Evolutionary conservation across 2,329 filamentous ascomycete genomes (phyloP).

Genomic region (Coniella vitis): DNA sequence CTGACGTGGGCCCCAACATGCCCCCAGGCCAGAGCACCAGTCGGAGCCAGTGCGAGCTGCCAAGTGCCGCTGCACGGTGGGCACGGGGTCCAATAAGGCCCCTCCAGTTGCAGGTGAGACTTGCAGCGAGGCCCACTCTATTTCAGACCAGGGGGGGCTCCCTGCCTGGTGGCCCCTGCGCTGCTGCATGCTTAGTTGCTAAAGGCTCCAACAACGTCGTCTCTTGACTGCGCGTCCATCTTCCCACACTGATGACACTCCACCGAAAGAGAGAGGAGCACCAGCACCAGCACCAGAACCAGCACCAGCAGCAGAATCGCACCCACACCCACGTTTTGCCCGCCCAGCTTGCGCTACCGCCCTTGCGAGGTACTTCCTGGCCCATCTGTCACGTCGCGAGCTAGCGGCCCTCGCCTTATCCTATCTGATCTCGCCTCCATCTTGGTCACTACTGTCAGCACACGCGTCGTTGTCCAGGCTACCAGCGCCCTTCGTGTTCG

Average conservation of each 20-base stretch:
- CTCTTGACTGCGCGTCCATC: neutral
- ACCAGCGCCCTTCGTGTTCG: neutral
- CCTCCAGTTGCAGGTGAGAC: slow-evolving; percentile 9
- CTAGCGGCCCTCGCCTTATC: neutral
- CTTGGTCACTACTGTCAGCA: neutral
- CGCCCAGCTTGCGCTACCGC: too few relatives aligned
- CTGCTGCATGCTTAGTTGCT: too few relatives aligned
- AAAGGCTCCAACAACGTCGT: slow-evolving; percentile 8
- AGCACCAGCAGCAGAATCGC: neutral
- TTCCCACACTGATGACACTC: too few relatives aligned
- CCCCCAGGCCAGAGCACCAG: neutral
- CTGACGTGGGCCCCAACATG: neutral
- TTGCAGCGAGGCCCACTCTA: slow-evolving; percentile 6
- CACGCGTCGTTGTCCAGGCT: slow-evolving; percentile 13
- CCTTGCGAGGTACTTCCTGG: neutral
- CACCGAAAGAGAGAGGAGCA: too few relatives aligned
- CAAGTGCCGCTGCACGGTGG: slow-evolving; percentile 9
- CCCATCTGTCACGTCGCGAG: slow-evolving; percentile 4
- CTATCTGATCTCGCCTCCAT: slow-evolving; percentile 5
- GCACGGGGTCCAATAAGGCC: slow-evolving; percentile 15
- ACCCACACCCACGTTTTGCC: slow-evolving; percentile 1
- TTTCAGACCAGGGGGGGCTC: slow-evolving; percentile 2
- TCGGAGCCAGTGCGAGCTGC: neutral
- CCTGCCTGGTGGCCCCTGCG: too few relatives aligned
- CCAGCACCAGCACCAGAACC: too few relatives aligned